A percentile compares a stretch with the other conserved stretches of the same genome.
Evolutionary conservation across 2,329 filamentous ascomycete genomes (phyloP).

Genomic region (Aspergillus sp.): DNA sequence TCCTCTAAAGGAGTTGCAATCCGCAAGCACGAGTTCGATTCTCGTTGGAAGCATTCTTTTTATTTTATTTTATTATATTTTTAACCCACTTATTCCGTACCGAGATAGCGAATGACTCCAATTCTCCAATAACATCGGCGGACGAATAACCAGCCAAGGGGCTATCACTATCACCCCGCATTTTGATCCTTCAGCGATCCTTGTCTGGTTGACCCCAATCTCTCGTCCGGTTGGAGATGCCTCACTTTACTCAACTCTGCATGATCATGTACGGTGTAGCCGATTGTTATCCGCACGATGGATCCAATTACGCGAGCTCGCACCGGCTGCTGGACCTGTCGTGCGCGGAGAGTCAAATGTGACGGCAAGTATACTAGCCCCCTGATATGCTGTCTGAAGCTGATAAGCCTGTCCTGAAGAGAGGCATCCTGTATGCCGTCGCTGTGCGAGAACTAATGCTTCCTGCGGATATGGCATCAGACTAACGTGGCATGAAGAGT

Average conservation of each 20-base stretch:
- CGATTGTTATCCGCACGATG: no score
- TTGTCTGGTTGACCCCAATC: no score
- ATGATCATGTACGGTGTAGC: no score
- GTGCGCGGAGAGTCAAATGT: constrained; percentile 23
- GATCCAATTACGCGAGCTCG: constrained; percentile 18
- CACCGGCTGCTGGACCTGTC: constrained; percentile 23
- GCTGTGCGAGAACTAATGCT: neutral
- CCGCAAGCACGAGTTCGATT: constrained; percentile 17
- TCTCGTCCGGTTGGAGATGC: no score
- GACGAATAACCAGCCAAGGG: no score
- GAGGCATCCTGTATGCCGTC: neutral
- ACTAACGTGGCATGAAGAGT: constrained; percentile 27
- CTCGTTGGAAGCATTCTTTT: constrained; percentile 13
- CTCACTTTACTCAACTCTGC: no score
- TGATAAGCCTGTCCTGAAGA: neutral
- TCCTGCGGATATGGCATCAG: constrained; percentile 22
- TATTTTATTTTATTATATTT: neutral
- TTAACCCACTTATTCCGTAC: neutral
- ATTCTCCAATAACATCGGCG: no score
- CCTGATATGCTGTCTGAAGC: neutral
- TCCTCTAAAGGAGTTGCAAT: constrained; percentile 12
- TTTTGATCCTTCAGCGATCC: no score
- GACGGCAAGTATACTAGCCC: constrained; percentile 16
- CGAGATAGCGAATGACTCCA: no score
- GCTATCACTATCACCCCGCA: no score